Evolutionary conservation across 1,284 basidiomycete genomes (phyloP), one percentile per base, ranked within the genome.

Genomic region (Leccinum ponderosum): DNA sequence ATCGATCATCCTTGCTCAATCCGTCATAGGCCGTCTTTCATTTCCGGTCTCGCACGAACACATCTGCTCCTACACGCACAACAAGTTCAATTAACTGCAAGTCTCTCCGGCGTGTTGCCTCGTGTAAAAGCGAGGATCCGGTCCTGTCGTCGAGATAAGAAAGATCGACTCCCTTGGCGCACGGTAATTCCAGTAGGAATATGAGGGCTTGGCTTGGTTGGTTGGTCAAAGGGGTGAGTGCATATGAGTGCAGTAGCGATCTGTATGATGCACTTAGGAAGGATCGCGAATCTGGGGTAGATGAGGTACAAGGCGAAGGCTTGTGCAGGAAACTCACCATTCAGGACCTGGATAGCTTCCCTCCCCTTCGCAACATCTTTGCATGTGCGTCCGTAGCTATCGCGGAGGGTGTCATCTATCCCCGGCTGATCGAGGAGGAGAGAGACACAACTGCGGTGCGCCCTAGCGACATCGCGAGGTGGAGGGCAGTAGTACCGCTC

Each of bases 1-100:
- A 65, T 95, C 88, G 27, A 27, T 27, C 27, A 27, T 27, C 27
- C 72, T 88, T 90, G 15, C 83, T 87, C 55, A 74, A 76, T 31
- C 80, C 83, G 69, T 97, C 94, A 55, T 87, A 82, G 0, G 93
- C 87, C 62, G 89, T 82, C 69, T 88, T 88, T 8, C 95, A 94
- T 57, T 80, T 82, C 35, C 87, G 82, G 75, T 98, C 93, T 6
- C 95, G 83, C 1, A 91, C 90, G 67, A 97, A 96, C 1, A 97
- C 91, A 71, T 97, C 95, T 0, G 93, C 95, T 1, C 95, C 95
- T 11, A 89, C 89, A 56, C 90, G 85, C 1, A 96, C 87, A 1
- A 89, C 90, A 11, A 94, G 81, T 73, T 97, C 93, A 44, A 98
- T 88, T 17, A 97, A 78, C 11, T 86, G 80, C 7, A 95, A 78